Percentiles rank a stretch among this genome's conserved stretches.
Evolutionary conservation across 2,329 filamentous ascomycete genomes (phyloP).

Genomic region (Neopestalotiopsis clavispora): DNA sequence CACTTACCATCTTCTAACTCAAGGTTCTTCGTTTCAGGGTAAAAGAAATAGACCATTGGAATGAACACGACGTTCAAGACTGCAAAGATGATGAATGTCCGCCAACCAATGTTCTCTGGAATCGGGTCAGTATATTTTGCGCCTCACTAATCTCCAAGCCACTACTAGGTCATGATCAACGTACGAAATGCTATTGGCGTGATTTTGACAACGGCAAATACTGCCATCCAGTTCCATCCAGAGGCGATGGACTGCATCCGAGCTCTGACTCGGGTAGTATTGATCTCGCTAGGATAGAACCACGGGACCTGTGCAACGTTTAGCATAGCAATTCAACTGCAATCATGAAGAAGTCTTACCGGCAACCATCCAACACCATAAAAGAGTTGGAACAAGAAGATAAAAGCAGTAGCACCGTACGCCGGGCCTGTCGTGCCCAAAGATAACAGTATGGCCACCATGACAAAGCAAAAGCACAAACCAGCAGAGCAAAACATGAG

Average conservation of each 20-base stretch:
- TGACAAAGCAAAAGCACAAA: constrained; percentile 47
- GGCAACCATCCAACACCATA: constrained; percentile 39
- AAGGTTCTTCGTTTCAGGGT: constrained; percentile 47
- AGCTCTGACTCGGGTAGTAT: constrained; percentile 44
- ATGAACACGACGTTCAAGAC: constrained; percentile 31
- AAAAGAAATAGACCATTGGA: constrained; percentile 46
- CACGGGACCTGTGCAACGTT: constrained; percentile 37
- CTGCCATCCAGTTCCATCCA: constrained; percentile 29
- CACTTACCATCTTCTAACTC: constrained; percentile 45
- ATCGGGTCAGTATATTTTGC: neutral
- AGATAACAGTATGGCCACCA: constrained; percentile 44
- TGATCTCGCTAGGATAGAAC: constrained; percentile 47
- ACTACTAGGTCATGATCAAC: no score
- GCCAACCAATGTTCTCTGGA: constrained; percentile 35
- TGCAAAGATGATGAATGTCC: constrained; percentile 34
- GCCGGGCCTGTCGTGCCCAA: constrained; percentile 35
- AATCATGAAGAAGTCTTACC: constrained; percentile 20
- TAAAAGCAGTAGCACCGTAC: constrained; percentile 46
- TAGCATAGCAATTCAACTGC: neutral
- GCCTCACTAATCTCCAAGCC: no score
- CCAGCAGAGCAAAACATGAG: constrained; percentile 46
- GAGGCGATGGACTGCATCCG: constrained; percentile 45
- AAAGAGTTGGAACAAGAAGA: constrained; percentile 51
- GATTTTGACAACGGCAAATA: constrained; percentile 28
- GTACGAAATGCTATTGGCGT: constrained; percentile 26